A percentile compares a stretch with the other conserved stretches of the same genome.
Evolutionary conservation across 208 protist species (phyloP).

Genomic region (Herpetomonas tarakana): DNA sequence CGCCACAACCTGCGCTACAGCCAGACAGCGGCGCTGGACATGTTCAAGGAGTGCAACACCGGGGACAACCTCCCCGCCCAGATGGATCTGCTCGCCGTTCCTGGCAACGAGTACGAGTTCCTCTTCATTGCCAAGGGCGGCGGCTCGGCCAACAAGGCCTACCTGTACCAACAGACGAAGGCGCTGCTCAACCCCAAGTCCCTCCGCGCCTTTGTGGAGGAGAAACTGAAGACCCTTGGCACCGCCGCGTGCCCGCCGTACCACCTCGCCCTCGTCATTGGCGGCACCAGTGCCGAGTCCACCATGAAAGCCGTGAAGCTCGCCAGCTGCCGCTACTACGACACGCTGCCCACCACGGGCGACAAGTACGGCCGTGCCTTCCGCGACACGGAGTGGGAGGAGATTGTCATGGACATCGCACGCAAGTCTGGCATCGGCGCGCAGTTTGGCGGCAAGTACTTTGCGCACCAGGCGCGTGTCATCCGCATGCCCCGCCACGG

Average conservation of each 20-base stretch:
- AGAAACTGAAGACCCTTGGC: slow-evolving; percentile 94
- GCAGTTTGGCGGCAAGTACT: slow-evolving; percentile 97
- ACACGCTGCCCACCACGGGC: slow-evolving; percentile 94
- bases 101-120: slow-evolving; percentile 95
- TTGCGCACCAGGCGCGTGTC: slow-evolving; percentile 95
- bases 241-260: slow-evolving; percentile 98
- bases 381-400: slow-evolving; percentile 95
- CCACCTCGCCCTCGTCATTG: slow-evolving; percentile 97
- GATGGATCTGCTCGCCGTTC: slow-evolving; percentile 93
- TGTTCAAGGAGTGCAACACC: slow-evolving; percentile 98
- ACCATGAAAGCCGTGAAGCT: slow-evolving; percentile 98
- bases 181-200: slow-evolving; percentile 93
- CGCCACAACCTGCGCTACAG: slow-evolving; percentile 96
- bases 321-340: slow-evolving; percentile 93
- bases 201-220: slow-evolving; percentile 91
- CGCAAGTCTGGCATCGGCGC: slow-evolving; percentile 91
- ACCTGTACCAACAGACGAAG: slow-evolving; percentile 97
- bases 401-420: slow-evolving; percentile 88
- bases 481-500: slow-evolving; percentile 92
- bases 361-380: slow-evolving; percentile 92
- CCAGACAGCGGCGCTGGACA: slow-evolving; percentile 93
- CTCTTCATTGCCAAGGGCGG: slow-evolving; percentile 98
- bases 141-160: slow-evolving; percentile 98
- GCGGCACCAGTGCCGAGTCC: slow-evolving; percentile 96
- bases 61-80: slow-evolving; percentile 97